Conservation (phyloP, 1,284 basidiomycete species). For the Irpex sp. region DNA sequence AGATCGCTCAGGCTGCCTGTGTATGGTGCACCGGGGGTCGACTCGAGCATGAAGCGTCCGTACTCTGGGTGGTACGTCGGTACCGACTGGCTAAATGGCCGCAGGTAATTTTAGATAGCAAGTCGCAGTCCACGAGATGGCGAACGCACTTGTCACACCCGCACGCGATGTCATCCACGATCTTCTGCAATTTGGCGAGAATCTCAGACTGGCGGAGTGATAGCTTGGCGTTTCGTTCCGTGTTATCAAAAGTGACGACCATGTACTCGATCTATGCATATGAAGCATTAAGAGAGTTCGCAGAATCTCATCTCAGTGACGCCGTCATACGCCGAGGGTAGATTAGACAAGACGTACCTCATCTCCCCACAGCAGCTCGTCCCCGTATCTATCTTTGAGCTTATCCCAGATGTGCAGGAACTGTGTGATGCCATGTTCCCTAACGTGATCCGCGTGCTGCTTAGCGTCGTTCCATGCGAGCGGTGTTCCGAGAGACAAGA, state of each 20-base stretch:
- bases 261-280: conserved; percentile 87
- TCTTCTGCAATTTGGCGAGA: conserved; percentile 73
- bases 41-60: conserved; percentile 98
- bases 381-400: conserved; percentile 89
- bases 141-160: conserved; percentile 52
- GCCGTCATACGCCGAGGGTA: conserved; percentile 7
- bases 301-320: background rate
- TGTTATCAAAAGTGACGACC: conserved; percentile 85
- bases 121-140: background rate
- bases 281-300: no score
- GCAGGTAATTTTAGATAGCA: conserved; percentile 8
- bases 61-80: conserved; percentile 99
- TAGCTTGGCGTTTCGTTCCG: conserved; percentile 78
- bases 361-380: conserved; percentile 97
- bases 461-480: conserved; percentile 91
- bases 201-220: conserved; percentile 95
- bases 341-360: conserved; percentile 56
- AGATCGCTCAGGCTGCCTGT: conserved; percentile 84
- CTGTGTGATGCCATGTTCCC: conserved; percentile 92
- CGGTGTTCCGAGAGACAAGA: conserved; percentile 93
- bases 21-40: conserved; percentile 94
- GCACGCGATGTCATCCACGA: conserved; percentile 67
- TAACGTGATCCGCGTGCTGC: conserved; percentile 83
- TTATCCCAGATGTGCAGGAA: conserved; percentile 92
- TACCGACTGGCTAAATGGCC: conserved; percentile 54